Conservation (phyloP, 768 basidiomycete species). For the Pulveroboletus frians region DNA sequence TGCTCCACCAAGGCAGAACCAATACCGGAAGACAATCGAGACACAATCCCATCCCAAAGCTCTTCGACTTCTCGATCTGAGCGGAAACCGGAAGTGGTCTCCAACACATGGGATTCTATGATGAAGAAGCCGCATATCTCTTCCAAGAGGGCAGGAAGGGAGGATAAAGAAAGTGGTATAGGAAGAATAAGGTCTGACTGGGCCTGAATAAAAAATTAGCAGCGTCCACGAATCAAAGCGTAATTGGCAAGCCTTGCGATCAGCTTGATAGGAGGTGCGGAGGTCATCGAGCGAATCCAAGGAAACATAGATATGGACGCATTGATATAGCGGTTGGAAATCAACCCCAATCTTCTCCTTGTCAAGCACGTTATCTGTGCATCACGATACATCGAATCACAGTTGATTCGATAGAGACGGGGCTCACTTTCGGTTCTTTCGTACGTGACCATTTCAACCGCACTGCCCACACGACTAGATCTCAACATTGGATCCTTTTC, state of each 20-base stretch:
- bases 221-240: neutral
- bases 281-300: constrained; percentile 88
- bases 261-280: constrained; percentile 91
- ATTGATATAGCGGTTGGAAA: constrained; percentile 93
- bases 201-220: constrained; percentile 48
- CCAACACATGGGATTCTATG: constrained; percentile 87
- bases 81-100: constrained; percentile 86
- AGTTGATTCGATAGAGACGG: neutral
- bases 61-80: constrained; percentile 89
- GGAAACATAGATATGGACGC: constrained; percentile 93
- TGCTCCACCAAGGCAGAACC: constrained; percentile 67
- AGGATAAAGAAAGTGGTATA: constrained; percentile 55
- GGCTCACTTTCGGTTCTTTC: constrained; percentile 91
- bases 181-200: constrained; percentile 96
- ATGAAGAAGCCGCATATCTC: constrained; percentile 98
- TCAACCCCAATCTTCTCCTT: constrained; percentile 86
- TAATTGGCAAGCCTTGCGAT: constrained; percentile 64
- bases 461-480: constrained; percentile 78
- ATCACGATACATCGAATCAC: constrained; percentile 7
- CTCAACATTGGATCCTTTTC: constrained; percentile 81
- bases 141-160: constrained; percentile 75
- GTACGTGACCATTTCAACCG: constrained; percentile 86
- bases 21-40: constrained; percentile 67
- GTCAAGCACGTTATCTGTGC: constrained; percentile 81
- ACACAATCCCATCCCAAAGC: constrained; percentile 85